Conservation (phyloP, 306 rosid species). For the Clitoria ternatea region DNA sequence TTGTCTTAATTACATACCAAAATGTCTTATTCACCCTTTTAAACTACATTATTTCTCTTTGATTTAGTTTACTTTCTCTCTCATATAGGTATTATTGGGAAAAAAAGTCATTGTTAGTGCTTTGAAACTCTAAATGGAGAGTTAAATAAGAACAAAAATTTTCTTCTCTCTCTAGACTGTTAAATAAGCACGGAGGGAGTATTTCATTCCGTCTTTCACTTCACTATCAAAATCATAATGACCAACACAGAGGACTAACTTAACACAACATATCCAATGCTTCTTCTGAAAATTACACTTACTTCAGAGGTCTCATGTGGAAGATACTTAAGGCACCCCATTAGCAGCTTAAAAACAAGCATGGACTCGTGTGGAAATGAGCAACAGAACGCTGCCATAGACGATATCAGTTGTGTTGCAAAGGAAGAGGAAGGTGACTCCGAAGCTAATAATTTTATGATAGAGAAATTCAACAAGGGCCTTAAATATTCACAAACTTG, state of each 20-base stretch:
- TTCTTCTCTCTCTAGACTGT: no score
- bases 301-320: conserved; percentile 59
- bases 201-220: background rate
- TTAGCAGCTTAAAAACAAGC: conserved; percentile 67
- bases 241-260: background rate
- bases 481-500: conserved; percentile 67
- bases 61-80: no score
- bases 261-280: conserved; percentile 11
- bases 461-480: conserved; percentile 59
- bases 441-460: conserved; percentile 45
- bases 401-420: conserved; percentile 52
- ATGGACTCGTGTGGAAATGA: conserved; percentile 55
- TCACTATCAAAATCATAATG: conserved; percentile 11
- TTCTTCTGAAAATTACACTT: conserved; percentile 33
- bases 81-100: no score
- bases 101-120: no score
- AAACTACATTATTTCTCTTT: no score
- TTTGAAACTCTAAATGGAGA: no score
- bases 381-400: conserved; percentile 71
- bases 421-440: conserved; percentile 54
- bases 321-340: conserved; percentile 47
- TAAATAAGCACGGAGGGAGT: no score
- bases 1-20: no score
- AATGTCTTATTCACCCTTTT: no score
- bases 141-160: no score